phyloP scores from a whole-genome alignment of 805 yeast species.

The Lachancea cidri region DNA sequence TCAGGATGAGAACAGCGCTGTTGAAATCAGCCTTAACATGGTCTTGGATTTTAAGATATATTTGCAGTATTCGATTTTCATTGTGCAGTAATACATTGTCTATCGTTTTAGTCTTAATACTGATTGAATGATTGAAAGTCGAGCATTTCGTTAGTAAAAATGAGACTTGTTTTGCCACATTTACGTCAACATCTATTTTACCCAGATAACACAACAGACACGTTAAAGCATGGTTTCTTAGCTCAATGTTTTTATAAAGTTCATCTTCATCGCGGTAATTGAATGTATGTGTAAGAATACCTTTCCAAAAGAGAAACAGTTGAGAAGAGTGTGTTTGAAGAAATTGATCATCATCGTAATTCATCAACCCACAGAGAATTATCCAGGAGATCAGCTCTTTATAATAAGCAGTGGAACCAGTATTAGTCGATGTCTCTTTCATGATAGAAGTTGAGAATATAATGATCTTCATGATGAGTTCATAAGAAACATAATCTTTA shows the following conservation, averaged over 20 bases:
- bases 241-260: conserved; percentile 40
- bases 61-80: conserved; percentile 42
- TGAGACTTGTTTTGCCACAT: conserved; percentile 42
- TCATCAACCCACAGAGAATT: conserved; percentile 56
- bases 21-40: conserved; percentile 35
- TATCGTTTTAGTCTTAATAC: conserved; percentile 22
- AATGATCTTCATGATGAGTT: conserved; percentile 41
- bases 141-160: conserved; percentile 43
- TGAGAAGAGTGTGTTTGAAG: conserved; percentile 54
- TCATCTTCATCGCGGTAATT: conserved; percentile 36
- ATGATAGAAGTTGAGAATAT: conserved; percentile 41
- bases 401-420: conserved; percentile 30
- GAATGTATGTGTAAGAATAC: conserved; percentile 46
- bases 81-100: conserved; percentile 34
- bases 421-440: conserved; percentile 34
- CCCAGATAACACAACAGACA: conserved; percentile 51
- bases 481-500: conserved; percentile 41
- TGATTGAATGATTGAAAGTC: conserved; percentile 30
- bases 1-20: conserved; percentile 37
- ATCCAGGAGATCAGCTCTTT: conserved; percentile 53
- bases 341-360: conserved; percentile 47
- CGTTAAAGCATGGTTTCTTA: conserved; percentile 53
- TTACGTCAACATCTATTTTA: conserved; percentile 35
- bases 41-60: conserved; percentile 36
- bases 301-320: conserved; percentile 59